These are phyloP conservation scores for Aphanomyces stellatus DNA, from an alignment of 352 stramenopile species.

Conservation along the genomic window DNA sequence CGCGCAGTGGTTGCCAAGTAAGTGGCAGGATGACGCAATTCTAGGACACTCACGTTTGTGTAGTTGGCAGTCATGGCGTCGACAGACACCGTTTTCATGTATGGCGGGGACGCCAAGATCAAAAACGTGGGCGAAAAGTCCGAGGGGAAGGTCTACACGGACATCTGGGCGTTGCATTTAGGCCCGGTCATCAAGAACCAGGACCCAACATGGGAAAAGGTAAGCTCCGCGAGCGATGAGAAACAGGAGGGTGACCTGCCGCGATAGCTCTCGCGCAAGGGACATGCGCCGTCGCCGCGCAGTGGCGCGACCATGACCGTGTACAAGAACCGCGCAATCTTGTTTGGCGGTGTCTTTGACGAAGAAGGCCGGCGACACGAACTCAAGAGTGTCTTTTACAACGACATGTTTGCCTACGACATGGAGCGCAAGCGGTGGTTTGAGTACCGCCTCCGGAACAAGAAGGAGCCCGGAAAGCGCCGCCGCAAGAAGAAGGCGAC, in stretches of 20 bases:
- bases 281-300: constrained; percentile 68
- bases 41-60: not conserved
- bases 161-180: constrained; percentile 93
- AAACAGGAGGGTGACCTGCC: too few species aligned
- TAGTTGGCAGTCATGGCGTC: constrained; percentile 64
- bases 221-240: too few species aligned
- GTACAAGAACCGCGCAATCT: constrained; percentile 93
- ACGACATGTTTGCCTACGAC: constrained; percentile 96
- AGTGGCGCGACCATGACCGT: constrained; percentile 73
- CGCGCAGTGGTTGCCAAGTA: constrained; percentile 73
- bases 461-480: constrained; percentile 57
- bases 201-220: constrained; percentile 91
- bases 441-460: constrained; percentile 81
- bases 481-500: constrained; percentile 56
- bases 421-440: constrained; percentile 95
- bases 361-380: constrained; percentile 77
- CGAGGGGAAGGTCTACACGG: constrained; percentile 92
- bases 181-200: constrained; percentile 83
- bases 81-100: constrained; percentile 89
- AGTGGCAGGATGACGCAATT: not conserved
- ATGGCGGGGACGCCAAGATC: constrained; percentile 94
- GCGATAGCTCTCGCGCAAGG: constrained; percentile 81
- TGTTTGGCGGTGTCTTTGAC: constrained; percentile 96
- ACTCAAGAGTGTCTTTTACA: constrained; percentile 92
- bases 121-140: constrained; percentile 87